A percentile compares a stretch with the other conserved stretches of the same genome.
Conservation (phyloP, 495 filamentous ascomycete species). For the Neurospora discreta region DNA sequence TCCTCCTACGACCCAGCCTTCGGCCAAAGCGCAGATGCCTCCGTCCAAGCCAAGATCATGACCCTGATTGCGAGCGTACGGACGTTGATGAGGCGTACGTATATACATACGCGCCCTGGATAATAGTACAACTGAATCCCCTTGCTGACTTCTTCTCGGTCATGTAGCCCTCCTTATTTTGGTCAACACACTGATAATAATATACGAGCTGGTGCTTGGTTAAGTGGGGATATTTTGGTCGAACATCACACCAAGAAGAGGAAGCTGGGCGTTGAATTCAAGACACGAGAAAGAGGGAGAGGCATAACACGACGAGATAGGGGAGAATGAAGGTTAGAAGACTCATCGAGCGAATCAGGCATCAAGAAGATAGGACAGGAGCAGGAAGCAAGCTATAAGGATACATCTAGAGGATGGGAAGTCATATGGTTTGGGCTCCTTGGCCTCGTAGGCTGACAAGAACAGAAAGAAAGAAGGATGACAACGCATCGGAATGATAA, state of each 20-base stretch:
- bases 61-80: constrained; percentile 84
- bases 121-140: too few relatives aligned
- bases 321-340: too few relatives aligned
- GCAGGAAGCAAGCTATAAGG: too few relatives aligned
- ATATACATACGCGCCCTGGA: too few relatives aligned
- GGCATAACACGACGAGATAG: too few relatives aligned
- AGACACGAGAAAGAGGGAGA: too few relatives aligned
- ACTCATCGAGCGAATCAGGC: too few relatives aligned
- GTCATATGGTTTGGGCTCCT: background rate
- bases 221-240: constrained; percentile 29
- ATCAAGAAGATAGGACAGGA: too few relatives aligned
- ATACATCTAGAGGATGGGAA: background rate
- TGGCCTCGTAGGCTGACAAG: background rate
- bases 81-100: constrained; percentile 90
- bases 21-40: constrained; percentile 58
- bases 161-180: constrained; percentile 78
- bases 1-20: constrained; percentile 57
- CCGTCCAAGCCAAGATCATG: constrained; percentile 77
- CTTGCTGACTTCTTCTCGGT: background rate
- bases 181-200: constrained; percentile 80
- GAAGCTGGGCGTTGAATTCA: background rate
- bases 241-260: background rate
- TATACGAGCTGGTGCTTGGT: constrained; percentile 81
- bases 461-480: background rate
- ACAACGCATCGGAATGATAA: background rate